Conservation (phyloP, 768 basidiomycete species). For the Naganishia vishniacii region DNA sequence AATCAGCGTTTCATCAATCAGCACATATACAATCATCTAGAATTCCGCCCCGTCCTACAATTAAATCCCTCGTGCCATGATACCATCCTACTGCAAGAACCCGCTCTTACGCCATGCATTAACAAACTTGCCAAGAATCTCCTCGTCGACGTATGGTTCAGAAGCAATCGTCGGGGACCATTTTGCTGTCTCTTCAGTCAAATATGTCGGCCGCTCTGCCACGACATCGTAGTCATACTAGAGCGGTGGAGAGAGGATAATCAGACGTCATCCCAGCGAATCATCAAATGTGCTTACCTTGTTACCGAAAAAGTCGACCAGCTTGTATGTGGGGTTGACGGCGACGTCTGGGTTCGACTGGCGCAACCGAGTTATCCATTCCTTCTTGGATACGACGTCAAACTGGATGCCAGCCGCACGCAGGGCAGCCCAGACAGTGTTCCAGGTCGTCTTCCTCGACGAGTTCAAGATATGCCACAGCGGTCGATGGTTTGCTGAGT, state of each 20-base stretch:
- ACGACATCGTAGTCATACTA: constrained; percentile 23
- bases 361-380: constrained; percentile 51
- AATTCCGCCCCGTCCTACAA: too few species aligned
- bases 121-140: constrained; percentile 19
- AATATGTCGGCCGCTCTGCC: neutral
- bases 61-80: constrained; percentile 46
- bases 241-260: too few species aligned
- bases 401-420: constrained; percentile 50
- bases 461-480: constrained; percentile 50
- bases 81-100: neutral
- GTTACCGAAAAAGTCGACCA: constrained; percentile 41
- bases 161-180: constrained; percentile 6
- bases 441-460: constrained; percentile 48
- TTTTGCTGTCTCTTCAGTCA: constrained; percentile 11
- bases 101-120: constrained; percentile 13
- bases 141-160: constrained; percentile 16
- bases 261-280: too few species aligned
- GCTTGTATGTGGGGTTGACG: constrained; percentile 53
- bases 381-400: constrained; percentile 47
- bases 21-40: too few species aligned
- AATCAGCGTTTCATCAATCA: too few species aligned
- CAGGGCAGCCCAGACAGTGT: constrained; percentile 51
- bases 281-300: constrained; percentile 23
- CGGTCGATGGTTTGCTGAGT: constrained; percentile 17
- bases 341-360: constrained; percentile 49